Evolutionary conservation across 208 protist genomes (phyloP).

Genomic region (Crithidia expoeki): DNA sequence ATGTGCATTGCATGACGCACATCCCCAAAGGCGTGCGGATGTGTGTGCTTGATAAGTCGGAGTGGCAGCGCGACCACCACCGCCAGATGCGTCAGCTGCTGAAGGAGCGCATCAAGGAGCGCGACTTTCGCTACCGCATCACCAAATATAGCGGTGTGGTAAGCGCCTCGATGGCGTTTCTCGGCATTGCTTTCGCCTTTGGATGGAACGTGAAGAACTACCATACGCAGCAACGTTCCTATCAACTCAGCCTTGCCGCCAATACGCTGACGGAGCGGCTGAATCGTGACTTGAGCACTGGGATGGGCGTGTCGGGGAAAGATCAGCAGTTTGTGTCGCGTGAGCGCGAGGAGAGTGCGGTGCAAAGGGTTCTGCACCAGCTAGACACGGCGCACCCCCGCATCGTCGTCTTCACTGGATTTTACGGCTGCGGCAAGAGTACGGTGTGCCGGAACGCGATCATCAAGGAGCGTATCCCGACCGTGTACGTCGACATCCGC

Average conservation of each 20-base stretch:
- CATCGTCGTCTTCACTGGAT: constrained; percentile 72
- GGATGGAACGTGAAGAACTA: constrained; percentile 75
- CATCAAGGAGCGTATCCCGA: constrained; percentile 56
- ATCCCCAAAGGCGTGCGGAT: constrained; percentile 62
- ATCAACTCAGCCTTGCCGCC: constrained; percentile 55
- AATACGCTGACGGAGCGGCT: constrained; percentile 51
- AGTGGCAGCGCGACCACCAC: constrained; percentile 76
- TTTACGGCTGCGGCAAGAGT: constrained; percentile 74
- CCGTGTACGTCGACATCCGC: constrained; percentile 74
- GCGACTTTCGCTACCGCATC: constrained; percentile 64
- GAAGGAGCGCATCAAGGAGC: constrained; percentile 74
- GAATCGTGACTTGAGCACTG: constrained; percentile 11
- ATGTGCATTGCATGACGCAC: constrained; percentile 74
- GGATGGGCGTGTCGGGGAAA: neutral
- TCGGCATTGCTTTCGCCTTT: constrained; percentile 66
- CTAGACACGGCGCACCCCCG: constrained; percentile 69
- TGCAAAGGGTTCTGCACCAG: constrained; percentile 59
- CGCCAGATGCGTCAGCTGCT: constrained; percentile 63
- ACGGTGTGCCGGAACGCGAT: constrained; percentile 61
- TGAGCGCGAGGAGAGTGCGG: constrained; percentile 55
- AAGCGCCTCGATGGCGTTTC: constrained; percentile 63
- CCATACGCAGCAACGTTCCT: constrained; percentile 46
- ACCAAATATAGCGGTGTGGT: constrained; percentile 80
- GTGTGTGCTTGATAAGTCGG: constrained; percentile 65
- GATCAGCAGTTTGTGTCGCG: constrained; percentile 47